Evolutionary conservation across 163 green algal genomes (phyloP), one percentile per base, ranked within the genome.

Genomic region (Prototheca stagnorum): DNA sequence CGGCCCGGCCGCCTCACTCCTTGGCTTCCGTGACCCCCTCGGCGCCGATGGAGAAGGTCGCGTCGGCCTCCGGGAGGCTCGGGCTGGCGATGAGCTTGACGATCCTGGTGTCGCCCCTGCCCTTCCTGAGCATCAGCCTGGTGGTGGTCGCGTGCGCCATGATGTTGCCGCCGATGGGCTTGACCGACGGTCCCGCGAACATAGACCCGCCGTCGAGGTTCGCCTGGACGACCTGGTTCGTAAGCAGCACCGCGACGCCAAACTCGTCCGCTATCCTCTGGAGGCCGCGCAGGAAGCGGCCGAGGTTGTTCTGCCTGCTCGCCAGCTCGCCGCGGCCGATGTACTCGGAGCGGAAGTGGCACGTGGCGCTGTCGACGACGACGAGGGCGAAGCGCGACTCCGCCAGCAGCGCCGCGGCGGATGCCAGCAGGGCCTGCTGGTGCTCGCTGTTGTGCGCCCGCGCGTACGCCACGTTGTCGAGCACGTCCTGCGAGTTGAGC

Each of bases 121-220:
- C 88, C 59, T 97, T 97, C 51, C 81, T 82, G 20, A 97, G 56
- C 51, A 57, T 74, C 24, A 98, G 69, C 1, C 91, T 68, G 1
- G 90, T 99, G 25, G 90, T 98, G 20, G 87, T 88, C 19, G 90
- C 88, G 66, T 99, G 91, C n/a, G 91, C 91, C 81, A 99, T 95
- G 70, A 99, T 98, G 71, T 99, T 96, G 49, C 91, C 91, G 23
- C 91, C 91, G 49, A 99, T 95, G n/a, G 91, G 83, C 73, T 96
- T 96, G 20, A 96, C 57, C 19, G 63, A 58, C 2, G 79, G 81
- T 0, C 78, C 86, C n/a, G 78, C 75, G 78, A 95, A 95, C 72
- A 89, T 88, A 20, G 54, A 49, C 6, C 58, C 76, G 6, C 81
- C 85, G 51, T 98, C 90, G 35, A 95, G 67, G 49, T 95, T 94